Percentiles rank a stretch among this genome's conserved stretches.
These are phyloP conservation scores for Sphagnum fallax DNA, from an alignment of 228 moss, liverwort and hornwort species.

Conservation along the genomic window DNA sequence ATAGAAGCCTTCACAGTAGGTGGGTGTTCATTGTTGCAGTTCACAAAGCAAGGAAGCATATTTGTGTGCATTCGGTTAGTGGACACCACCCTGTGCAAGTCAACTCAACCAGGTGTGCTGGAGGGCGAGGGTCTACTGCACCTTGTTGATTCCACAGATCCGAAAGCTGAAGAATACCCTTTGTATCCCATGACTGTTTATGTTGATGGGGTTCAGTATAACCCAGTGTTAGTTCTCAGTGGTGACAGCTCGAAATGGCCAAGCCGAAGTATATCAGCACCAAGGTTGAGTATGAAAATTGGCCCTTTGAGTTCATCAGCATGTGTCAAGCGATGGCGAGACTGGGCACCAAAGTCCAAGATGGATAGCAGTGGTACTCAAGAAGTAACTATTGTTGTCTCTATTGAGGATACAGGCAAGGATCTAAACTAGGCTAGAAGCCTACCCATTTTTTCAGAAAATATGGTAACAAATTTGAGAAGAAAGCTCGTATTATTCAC, in stretches of 20 bases:
- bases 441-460: too few relatives aligned
- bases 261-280: constrained; percentile 38
- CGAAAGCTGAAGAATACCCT: not conserved
- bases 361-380: constrained; percentile 17
- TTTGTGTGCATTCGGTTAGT: constrained; percentile 28
- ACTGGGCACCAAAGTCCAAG: constrained; percentile 37
- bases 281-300: constrained; percentile 69
- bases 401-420: constrained; percentile 76
- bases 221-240: not conserved
- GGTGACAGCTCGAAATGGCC: not conserved
- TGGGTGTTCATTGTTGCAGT: constrained; percentile 10
- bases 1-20: too few relatives aligned
- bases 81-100: constrained; percentile 10
- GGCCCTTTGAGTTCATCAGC: constrained; percentile 27
- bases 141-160: constrained; percentile 21
- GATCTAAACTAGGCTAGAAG: not conserved
- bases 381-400: constrained; percentile 51
- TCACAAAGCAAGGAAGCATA: constrained; percentile 39
- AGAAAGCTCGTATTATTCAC: too few relatives aligned
- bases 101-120: not conserved
- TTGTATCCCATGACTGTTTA: too few relatives aligned
- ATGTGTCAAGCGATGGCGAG: constrained; percentile 56
- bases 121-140: too few relatives aligned
- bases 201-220: too few relatives aligned
- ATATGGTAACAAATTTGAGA: too few relatives aligned